Conservation (phyloP, 164 flowering plant genomes). For the Piper betle region DNA sequence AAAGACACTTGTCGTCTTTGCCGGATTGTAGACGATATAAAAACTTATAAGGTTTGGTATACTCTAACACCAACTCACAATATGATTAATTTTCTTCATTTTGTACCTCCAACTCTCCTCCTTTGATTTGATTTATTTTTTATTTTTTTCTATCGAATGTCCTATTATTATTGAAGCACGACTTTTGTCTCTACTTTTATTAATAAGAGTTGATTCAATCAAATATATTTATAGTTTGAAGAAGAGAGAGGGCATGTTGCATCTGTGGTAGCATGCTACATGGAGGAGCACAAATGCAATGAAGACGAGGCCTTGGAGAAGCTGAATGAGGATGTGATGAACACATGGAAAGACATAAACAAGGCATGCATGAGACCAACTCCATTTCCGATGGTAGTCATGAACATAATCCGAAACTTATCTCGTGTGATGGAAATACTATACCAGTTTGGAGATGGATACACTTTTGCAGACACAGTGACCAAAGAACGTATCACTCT, state of each 20-base stretch:
- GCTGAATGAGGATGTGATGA: neutral
- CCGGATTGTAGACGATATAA: slow-evolving; percentile 15
- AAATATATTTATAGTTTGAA: neutral
- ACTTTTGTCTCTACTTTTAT: no score
- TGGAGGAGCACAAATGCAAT: neutral
- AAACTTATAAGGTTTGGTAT: neutral
- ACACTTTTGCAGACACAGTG: neutral
- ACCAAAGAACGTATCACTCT: neutral
- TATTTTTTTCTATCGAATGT: neutral
- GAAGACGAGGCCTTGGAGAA: neutral
- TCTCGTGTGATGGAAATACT: neutral
- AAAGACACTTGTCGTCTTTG: neutral
- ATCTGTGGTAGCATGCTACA: neutral
- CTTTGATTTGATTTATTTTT: neutral
- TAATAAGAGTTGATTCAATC: neutral
- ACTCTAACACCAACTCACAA: no score
- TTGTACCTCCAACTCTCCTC: neutral
- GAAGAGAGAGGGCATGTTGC: neutral
- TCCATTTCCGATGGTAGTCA: neutral
- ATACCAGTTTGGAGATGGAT: no score
- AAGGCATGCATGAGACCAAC: neutral
- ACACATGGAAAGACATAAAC: neutral
- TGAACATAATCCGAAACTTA: neutral
- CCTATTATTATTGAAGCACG: no score
- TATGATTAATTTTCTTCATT: no score